Conservation (phyloP, 495 filamentous ascomycete species). For the Xylaria cubensis region DNA sequence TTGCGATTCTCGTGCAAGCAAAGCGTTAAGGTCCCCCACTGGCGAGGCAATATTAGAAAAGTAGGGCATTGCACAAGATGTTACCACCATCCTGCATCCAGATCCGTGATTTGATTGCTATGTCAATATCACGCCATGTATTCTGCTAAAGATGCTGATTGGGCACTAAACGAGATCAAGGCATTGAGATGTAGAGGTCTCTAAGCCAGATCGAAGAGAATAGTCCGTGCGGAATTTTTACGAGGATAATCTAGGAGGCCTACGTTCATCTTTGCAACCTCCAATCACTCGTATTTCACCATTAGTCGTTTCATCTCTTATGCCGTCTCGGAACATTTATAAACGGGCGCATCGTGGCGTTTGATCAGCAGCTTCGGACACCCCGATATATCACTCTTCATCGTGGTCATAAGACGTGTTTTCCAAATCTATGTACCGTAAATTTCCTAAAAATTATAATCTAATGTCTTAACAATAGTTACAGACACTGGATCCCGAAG, state of each 20-base stretch:
- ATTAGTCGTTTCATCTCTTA: neutral
- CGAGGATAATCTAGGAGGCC: neutral
- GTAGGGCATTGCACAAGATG: neutral
- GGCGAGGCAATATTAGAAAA: neutral
- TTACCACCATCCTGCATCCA: neutral
- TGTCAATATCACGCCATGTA: neutral
- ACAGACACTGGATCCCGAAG: neutral
- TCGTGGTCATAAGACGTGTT: neutral
- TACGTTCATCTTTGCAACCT: neutral
- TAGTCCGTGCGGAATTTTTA: neutral
- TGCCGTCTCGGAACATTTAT: neutral
- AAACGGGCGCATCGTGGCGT: constrained; percentile 18
- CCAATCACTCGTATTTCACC: neutral
- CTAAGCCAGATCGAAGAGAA: neutral
- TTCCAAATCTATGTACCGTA: neutral
- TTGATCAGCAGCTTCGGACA: neutral
- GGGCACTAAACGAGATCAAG: constrained; percentile 12
- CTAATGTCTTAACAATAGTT: neutral
- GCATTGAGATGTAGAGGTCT: neutral
- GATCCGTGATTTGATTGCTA: neutral
- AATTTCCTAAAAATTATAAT: neutral
- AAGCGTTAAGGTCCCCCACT: neutral
- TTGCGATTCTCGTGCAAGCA: neutral
- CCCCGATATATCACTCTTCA: neutral
- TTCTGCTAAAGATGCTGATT: constrained; percentile 1